Conservation (phyloP, 345 rosid species). For the Angophora floribunda region DNA sequence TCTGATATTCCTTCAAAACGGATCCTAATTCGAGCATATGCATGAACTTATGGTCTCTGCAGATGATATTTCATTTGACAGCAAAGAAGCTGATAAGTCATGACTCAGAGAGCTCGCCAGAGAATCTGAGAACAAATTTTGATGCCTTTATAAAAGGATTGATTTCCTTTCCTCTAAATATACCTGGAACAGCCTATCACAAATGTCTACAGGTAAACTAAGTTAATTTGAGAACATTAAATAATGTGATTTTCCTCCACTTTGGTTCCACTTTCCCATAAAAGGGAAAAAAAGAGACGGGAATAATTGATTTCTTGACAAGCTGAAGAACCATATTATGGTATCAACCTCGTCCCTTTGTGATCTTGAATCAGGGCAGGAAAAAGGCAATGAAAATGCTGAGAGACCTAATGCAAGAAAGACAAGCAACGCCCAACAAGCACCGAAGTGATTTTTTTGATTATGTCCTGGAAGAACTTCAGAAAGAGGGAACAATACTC, state of each 20-base stretch:
- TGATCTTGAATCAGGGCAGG: constrained; percentile 49
- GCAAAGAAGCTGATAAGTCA: constrained; percentile 89
- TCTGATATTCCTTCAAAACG: neutral
- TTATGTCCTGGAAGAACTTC: constrained; percentile 75
- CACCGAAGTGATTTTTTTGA: constrained; percentile 59
- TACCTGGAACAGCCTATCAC: constrained; percentile 98
- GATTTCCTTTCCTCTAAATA: constrained; percentile 79
- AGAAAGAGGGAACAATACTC: constrained; percentile 67
- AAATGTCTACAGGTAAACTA: constrained; percentile 68
- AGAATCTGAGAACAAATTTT: constrained; percentile 75
- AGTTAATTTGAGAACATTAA: neutral
- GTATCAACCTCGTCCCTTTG: neutral
- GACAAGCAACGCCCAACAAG: constrained; percentile 43
- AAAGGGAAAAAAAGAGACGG: neutral
- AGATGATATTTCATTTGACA: constrained; percentile 88
- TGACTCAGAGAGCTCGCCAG: constrained; percentile 58
- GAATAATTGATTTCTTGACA: neutral
- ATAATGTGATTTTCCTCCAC: neutral
- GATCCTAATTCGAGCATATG: neutral
- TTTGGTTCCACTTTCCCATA: neutral
- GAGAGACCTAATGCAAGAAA: constrained; percentile 59
- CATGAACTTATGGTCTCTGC: neutral
- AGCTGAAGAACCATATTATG: neutral
- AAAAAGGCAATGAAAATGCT: constrained; percentile 77
- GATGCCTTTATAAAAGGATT: constrained; percentile 84